Evolutionary conservation across 1,139 yeast species (phyloP).

Genomic region (Debaryomyces sp.): DNA sequence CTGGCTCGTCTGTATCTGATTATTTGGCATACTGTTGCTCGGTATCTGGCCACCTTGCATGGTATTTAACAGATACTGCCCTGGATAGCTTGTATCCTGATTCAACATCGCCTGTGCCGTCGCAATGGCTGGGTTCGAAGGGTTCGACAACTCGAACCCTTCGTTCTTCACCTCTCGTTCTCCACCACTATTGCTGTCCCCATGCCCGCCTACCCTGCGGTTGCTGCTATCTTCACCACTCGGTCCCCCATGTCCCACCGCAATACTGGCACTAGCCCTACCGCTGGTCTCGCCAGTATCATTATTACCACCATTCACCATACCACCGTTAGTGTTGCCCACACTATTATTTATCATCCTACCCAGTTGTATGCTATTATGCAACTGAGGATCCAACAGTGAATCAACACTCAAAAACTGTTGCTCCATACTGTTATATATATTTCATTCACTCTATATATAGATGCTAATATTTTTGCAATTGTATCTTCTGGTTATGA

Average conservation of each 20-base stretch:
- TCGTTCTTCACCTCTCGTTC: conserved; percentile 6
- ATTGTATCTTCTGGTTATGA: conserved; percentile 6
- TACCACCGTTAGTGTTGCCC: not conserved
- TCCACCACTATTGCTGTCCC: not conserved
- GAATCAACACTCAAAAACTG: conserved; percentile 35
- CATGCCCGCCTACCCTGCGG: not conserved
- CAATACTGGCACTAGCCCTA: not conserved
- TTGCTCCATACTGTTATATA: conserved; percentile 32
- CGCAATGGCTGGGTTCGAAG: conserved; percentile 22
- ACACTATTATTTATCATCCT: conserved; percentile 1
- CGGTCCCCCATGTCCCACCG: not conserved
- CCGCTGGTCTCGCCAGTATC: not conserved
- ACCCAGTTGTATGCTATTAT: conserved; percentile 9
- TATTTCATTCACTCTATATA: conserved; percentile 4
- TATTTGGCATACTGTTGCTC: not conserved
- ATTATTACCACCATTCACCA: not conserved
- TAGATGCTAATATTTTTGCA: conserved; percentile 2
- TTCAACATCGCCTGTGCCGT: conserved; percentile 21
- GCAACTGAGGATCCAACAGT: conserved; percentile 26
- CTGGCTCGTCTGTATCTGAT: not conserved
- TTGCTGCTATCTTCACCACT: not conserved
- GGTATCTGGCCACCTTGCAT: not conserved
- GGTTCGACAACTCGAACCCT: conserved; percentile 19
- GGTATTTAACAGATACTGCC: conserved; percentile 2
- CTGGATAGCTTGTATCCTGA: conserved; percentile 8